phyloP scores from a whole-genome alignment of 208 protist genomes.

The Crithidia mellificae region DNA sequence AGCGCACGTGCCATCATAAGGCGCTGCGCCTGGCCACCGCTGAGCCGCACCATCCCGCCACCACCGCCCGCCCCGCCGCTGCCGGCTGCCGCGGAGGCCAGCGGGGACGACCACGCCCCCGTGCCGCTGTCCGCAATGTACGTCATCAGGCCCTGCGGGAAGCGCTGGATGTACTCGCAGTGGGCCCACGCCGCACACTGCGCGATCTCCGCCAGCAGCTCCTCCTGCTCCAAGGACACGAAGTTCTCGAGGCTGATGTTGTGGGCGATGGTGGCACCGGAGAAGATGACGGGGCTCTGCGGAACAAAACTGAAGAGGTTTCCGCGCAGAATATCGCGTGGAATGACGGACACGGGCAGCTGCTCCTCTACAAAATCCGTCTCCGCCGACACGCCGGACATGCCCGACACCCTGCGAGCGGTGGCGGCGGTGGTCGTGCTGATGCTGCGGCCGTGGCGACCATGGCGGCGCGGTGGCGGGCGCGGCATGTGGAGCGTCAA shows the following conservation, averaged over 20 bases:
- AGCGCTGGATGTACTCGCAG: conserved; percentile 64
- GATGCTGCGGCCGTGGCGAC: background rate
- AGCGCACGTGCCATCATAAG: conserved; percentile 81
- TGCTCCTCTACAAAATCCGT: conserved; percentile 13
- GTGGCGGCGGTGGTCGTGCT: background rate
- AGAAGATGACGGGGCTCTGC: conserved; percentile 65
- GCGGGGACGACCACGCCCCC: conserved; percentile 22
- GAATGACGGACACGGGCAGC: conserved; percentile 42
- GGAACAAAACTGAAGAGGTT: conserved; percentile 73
- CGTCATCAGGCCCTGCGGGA: conserved; percentile 70
- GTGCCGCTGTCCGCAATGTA: conserved; percentile 42
- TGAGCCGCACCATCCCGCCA: conserved; percentile 57
- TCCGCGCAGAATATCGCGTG: conserved; percentile 43
- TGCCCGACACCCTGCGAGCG: background rate
- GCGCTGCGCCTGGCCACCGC: conserved; percentile 69
- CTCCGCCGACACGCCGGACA: background rate
- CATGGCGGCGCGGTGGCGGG: background rate
- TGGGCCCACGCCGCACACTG: conserved; percentile 46
- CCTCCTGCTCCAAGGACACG: conserved; percentile 50
- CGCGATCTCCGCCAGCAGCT: conserved; percentile 39
- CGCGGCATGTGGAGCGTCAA: conserved; percentile 22
- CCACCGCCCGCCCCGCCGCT: conserved; percentile 20
- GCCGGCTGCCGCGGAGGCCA: conserved; percentile 15
- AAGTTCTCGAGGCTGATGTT: conserved; percentile 73
- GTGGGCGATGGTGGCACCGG: conserved; percentile 74